A percentile compares a stretch with the other conserved stretches of the same genome.
Evolutionary conservation across 139 green algal genomes (phyloP).

Genomic region (Trebouxia sp.): DNA sequence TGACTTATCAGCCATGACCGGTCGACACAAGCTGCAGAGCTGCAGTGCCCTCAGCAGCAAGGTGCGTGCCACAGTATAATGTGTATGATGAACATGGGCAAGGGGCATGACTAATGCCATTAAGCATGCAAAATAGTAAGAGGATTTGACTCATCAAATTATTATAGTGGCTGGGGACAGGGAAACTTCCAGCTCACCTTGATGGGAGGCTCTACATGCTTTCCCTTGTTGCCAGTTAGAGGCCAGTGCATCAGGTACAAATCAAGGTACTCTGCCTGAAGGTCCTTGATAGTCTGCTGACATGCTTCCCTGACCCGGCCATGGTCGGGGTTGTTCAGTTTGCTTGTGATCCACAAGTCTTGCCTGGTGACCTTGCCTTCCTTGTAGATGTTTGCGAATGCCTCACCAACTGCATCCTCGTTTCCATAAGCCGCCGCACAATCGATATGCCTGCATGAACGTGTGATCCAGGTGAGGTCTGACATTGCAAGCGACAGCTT

Average conservation of each 20-base stretch:
- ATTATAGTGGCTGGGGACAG: neutral
- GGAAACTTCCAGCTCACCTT: slow-evolving; percentile 33
- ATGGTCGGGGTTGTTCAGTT: slow-evolving; percentile 28
- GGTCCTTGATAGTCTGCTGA: slow-evolving; percentile 64
- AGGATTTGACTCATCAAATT: neutral
- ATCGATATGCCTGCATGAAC: slow-evolving; percentile 40
- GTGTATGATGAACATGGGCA: too few species aligned
- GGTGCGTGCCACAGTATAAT: too few species aligned
- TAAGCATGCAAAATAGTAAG: too few species aligned
- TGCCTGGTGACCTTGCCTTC: slow-evolving; percentile 37
- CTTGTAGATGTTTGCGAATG: slow-evolving; percentile 34
- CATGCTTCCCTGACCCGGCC: slow-evolving; percentile 39
- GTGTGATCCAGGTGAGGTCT: neutral
- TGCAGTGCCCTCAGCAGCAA: too few species aligned
- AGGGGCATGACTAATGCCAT: too few species aligned
- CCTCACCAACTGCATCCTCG: slow-evolving; percentile 37
- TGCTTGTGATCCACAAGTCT: slow-evolving; percentile 52
- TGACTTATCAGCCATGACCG: too few species aligned
- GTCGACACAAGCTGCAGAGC: too few species aligned
- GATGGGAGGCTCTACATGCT: slow-evolving; percentile 55
- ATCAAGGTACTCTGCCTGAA: slow-evolving; percentile 85
- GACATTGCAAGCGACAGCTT: too few species aligned
- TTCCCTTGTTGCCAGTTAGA: slow-evolving; percentile 58
- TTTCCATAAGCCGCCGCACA: slow-evolving; percentile 34
- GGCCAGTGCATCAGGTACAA: slow-evolving; percentile 85